These are phyloP conservation scores for Hortiboletus campestris DNA, from an alignment of 768 basidiomycete genomes.

Conservation along the genomic window DNA sequence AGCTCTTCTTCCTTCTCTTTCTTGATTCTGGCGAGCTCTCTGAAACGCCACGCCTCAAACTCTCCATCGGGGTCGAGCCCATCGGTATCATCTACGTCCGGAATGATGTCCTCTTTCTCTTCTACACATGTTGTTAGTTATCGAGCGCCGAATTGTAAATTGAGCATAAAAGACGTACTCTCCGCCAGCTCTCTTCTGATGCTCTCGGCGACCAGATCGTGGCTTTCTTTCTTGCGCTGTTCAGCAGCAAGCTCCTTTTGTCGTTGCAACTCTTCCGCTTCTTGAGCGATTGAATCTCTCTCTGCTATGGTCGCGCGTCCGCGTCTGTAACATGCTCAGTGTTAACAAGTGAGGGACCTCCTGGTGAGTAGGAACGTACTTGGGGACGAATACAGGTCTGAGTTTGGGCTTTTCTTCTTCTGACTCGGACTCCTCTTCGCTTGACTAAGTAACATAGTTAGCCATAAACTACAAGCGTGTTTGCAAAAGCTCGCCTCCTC, in stretches of 20 bases:
- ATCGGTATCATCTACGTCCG: constrained; percentile 94
- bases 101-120: constrained; percentile 80
- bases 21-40: constrained; percentile 92
- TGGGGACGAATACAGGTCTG: constrained; percentile 92
- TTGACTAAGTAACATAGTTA: constrained; percentile 52
- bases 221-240: constrained; percentile 83
- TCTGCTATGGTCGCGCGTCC: constrained; percentile 72
- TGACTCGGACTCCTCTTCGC: constrained; percentile 79
- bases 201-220: constrained; percentile 91
- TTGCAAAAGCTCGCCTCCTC: constrained; percentile 37
- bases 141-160: neutral
- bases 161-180: constrained; percentile 52
- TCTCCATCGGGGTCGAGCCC: constrained; percentile 85
- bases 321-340: constrained; percentile 46
- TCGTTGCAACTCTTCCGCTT: constrained; percentile 71
- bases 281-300: constrained; percentile 61
- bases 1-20: constrained; percentile 90
- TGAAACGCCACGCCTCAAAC: constrained; percentile 94
- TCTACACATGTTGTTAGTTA: constrained; percentile 45
- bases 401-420: constrained; percentile 77
- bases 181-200: constrained; percentile 88
- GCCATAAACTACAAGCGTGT: constrained; percentile 5
- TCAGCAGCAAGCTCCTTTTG: constrained; percentile 74
- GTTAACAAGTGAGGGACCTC: constrained; percentile 1
- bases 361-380: constrained; percentile 50